Conservation (phyloP, 495 filamentous ascomycete genomes). For the Xylaria sp. region DNA sequence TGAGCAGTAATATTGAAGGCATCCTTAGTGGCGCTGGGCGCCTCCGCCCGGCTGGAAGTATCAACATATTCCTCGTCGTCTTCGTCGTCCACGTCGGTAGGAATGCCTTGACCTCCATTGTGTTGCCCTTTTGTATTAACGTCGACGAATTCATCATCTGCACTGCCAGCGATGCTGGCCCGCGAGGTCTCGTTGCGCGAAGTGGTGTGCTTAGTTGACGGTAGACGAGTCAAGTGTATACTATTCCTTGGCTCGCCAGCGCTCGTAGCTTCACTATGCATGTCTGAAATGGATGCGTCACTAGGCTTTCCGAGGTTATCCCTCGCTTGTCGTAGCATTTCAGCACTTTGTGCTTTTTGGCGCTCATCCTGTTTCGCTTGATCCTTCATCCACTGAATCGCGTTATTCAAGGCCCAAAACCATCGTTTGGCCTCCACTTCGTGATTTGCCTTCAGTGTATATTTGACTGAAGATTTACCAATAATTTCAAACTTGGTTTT, state of each 20-base stretch:
- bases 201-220: constrained; percentile 43
- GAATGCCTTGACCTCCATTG: constrained; percentile 27
- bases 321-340: constrained; percentile 78
- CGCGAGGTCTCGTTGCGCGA: constrained; percentile 38
- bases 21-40: constrained; percentile 77
- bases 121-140: constrained; percentile 41
- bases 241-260: constrained; percentile 52
- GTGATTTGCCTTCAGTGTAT: constrained; percentile 95
- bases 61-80: constrained; percentile 86
- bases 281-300: constrained; percentile 48
- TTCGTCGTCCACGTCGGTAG: constrained; percentile 53
- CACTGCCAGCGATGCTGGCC: constrained; percentile 47
- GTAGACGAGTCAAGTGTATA: constrained; percentile 50
- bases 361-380: constrained; percentile 89
- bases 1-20: constrained; percentile 95
- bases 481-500: constrained; percentile 97
- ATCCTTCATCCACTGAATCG: constrained; percentile 97
- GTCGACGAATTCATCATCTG: constrained; percentile 54
- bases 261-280: constrained; percentile 61
- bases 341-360: constrained; percentile 73
- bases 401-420: constrained; percentile 99
- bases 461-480: constrained; percentile 98
- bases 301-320: constrained; percentile 58
- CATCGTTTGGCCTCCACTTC: constrained; percentile 90
- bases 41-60: constrained; percentile 79